Conservation (phyloP, 331 rosid genomes). For the Arachis monticola region DNA sequence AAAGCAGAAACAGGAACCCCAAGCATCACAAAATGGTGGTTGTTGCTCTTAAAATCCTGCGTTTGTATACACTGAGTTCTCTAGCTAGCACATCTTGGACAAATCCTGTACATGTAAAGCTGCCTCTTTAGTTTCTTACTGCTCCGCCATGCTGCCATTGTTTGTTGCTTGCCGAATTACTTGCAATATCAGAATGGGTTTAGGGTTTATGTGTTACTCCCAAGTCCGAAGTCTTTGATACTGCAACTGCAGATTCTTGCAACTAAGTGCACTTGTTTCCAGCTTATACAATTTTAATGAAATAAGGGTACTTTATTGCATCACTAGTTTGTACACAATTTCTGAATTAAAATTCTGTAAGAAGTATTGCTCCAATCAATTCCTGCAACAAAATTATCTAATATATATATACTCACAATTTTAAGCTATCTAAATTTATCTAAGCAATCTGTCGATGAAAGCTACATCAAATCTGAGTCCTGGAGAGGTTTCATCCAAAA, state of each 20-base stretch:
- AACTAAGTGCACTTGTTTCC: too few species aligned
- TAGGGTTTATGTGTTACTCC: conserved; percentile 31
- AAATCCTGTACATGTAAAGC: conserved; percentile 61
- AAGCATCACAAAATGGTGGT: conserved; percentile 51
- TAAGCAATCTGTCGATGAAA: background rate
- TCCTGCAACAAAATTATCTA: background rate
- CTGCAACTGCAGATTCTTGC: conserved; percentile 30
- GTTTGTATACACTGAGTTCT: conserved; percentile 16
- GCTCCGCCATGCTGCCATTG: conserved; percentile 19
- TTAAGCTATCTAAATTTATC: background rate
- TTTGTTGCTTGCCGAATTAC: conserved; percentile 36
- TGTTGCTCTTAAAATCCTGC: conserved; percentile 69
- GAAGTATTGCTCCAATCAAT: conserved; percentile 4
- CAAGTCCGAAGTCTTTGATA: conserved; percentile 2
- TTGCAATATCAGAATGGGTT: conserved; percentile 40
- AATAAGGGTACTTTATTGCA: background rate
- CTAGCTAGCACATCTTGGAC: conserved; percentile 45
- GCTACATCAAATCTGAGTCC: conserved; percentile 16
- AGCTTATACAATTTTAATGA: background rate
- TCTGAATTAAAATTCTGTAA: background rate
- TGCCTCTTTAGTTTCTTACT: conserved; percentile 31
- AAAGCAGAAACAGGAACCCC: conserved; percentile 71
- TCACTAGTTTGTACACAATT: background rate
- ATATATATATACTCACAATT: conserved; percentile 8
- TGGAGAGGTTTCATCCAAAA: conserved; percentile 9